Evolutionary conservation across 768 basidiomycete genomes (phyloP).

Genomic region (Trametes cingulata): DNA sequence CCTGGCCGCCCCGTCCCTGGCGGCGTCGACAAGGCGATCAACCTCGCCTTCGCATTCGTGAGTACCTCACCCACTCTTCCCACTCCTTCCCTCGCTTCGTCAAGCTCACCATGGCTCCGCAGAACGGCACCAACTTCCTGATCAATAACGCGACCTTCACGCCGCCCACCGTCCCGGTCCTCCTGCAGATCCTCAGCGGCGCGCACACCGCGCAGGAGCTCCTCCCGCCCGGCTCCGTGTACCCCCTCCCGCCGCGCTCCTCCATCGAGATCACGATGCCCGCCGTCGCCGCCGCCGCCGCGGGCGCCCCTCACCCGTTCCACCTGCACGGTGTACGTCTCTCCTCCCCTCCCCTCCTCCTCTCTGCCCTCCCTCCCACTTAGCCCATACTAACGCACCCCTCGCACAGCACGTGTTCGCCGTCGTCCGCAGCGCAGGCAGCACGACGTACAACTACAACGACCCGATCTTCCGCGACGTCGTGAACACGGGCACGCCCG

Average conservation of each 20-base stretch:
- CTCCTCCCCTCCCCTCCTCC: neutral
- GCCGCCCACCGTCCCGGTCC: slow-evolving; percentile 49
- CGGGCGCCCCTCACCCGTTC: slow-evolving; percentile 43
- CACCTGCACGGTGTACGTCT: slow-evolving; percentile 43
- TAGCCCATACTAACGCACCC: neutral
- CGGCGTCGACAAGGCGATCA: slow-evolving; percentile 25
- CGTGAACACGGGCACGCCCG: slow-evolving; percentile 21
- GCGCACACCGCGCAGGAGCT: slow-evolving; percentile 47
- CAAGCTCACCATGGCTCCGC: slow-evolving; percentile 23
- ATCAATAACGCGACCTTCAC: slow-evolving; percentile 40
- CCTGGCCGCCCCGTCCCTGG: slow-evolving; percentile 24
- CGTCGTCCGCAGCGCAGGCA: slow-evolving; percentile 39
- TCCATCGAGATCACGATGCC: slow-evolving; percentile 51
- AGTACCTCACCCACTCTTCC: slow-evolving; percentile 23
- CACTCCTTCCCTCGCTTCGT: slow-evolving; percentile 18
- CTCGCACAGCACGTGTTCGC: slow-evolving; percentile 38
- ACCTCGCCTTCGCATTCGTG: slow-evolving; percentile 21
- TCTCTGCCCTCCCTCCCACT: no score
- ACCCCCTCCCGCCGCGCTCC: slow-evolving; percentile 47
- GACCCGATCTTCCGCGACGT: slow-evolving; percentile 40
- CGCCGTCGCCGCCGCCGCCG: slow-evolving; percentile 38
- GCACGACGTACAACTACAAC: slow-evolving; percentile 35
- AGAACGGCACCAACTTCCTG: slow-evolving; percentile 30
- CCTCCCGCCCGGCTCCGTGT: slow-evolving; percentile 50
- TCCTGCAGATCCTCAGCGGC: slow-evolving; percentile 62